These are phyloP conservation scores for Ananas comosus DNA, from an alignment of 176 grass and related monocot species.

Conservation along the genomic window DNA sequence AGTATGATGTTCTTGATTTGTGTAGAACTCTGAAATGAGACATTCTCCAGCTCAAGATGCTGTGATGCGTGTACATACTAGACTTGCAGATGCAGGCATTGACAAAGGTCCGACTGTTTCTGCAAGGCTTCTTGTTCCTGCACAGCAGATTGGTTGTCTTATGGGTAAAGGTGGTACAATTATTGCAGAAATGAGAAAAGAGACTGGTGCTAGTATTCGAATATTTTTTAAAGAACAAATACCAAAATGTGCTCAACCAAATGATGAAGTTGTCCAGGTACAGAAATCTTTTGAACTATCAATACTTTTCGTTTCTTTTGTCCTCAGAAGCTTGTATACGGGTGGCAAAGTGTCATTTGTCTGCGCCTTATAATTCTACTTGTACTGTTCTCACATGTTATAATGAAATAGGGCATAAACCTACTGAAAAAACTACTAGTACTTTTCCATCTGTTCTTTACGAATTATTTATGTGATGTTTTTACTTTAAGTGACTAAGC, in stretches of 20 bases:
- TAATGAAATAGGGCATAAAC: too few species aligned
- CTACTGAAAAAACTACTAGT: too few species aligned
- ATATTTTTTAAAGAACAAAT: conserved; percentile 66
- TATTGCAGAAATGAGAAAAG: conserved; percentile 69
- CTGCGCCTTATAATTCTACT: too few species aligned
- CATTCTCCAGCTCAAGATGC: conserved; percentile 71
- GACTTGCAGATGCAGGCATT: conserved; percentile 46
- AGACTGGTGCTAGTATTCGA: conserved; percentile 66
- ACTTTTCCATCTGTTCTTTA: too few species aligned
- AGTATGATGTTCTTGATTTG: conserved; percentile 15
- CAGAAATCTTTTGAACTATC: conserved; percentile 9
- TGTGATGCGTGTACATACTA: conserved; percentile 55
- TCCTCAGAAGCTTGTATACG: neutral
- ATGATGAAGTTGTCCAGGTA: conserved; percentile 83
- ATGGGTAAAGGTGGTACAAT: conserved; percentile 71
- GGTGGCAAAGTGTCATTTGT: too few species aligned
- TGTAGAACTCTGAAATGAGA: conserved; percentile 70
- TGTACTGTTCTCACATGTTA: too few species aligned
- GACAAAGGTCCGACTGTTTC: conserved; percentile 47
- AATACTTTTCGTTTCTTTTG: conserved; percentile 10
- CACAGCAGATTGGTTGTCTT: conserved; percentile 63
- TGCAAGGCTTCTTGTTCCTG: conserved; percentile 75
- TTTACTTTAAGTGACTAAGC: too few species aligned
- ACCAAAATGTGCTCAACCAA: conserved; percentile 59
- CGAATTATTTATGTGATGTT: too few species aligned